Base-by-base conservation (phyloP, 2,329 filamentous ascomycete species). In the Pseudogymnoascus sp. region DNA sequence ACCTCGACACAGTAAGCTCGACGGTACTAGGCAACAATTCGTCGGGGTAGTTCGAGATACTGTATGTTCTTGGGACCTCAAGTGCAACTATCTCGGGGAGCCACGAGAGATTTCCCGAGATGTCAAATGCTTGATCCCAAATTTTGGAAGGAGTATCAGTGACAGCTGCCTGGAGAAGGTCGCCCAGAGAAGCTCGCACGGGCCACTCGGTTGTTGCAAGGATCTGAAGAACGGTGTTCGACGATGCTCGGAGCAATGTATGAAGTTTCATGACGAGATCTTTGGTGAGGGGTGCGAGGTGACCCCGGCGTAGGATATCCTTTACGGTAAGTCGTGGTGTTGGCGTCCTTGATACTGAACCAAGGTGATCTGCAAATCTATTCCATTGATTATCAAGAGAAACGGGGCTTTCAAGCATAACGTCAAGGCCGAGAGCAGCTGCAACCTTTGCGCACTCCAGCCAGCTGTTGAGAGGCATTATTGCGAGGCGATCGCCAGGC, bases 401-500 rank as follows among this genome's bases (percentile, higher is more conserved):
- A 0, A 82, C 73, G 0, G 72, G 68, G 6, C 74, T 69, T n/a
- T 80, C 77, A 1, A 84, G 74, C 63, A 78, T 76, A 2, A 75
- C 70, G 34, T 80, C 80, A 0, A 83, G 72, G 0, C 81, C 81
- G 1, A 84, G 73, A 0, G 80, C 80, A 0, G 80, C 77, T 2
- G 79, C 80, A 8, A 84, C 78, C 66, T 83, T 83, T 16, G 80
- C 80, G 60, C 79, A 82, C 67, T 84, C 81, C 7, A 78, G 77
- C 81, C 80, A 83, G 62, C 74, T 77, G 63, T 83, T 84, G 14
- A 83, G 75, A 0, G 81, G 80, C 81, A 84, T 83, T 1, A 84
- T 73, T 0, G 81, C 80, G 5, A 84, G 74, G 4, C 80, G 76
- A 61, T 84, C 81, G 0, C 82, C 82, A 0, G 81, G 80, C 59